These are phyloP conservation scores for Cicer pinnatifidum DNA, from an alignment of 306 rosid species.

Conservation along the genomic window DNA sequence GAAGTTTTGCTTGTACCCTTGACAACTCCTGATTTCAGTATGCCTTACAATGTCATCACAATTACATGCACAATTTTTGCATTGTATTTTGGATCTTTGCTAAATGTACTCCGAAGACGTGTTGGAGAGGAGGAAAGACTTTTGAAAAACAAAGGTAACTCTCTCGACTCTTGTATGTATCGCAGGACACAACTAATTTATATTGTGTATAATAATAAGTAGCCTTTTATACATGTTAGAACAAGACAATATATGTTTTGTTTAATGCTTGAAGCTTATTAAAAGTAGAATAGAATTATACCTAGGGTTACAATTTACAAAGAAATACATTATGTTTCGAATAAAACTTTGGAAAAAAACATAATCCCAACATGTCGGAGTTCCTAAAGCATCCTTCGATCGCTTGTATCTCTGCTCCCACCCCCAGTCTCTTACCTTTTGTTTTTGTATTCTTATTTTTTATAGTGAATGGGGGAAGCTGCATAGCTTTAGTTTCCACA, in stretches of 20 bases:
- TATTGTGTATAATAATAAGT: conserved; percentile 6
- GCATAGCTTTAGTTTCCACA: not conserved
- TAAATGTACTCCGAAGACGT: conserved; percentile 82
- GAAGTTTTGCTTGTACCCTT: conserved; percentile 90
- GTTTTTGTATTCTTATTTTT: conserved; percentile 11
- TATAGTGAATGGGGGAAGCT: not conserved
- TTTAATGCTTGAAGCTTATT: conserved; percentile 5
- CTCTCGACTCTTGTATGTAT: conserved; percentile 25
- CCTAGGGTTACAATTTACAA: not conserved
- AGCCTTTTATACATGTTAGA: not conserved
- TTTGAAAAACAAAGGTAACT: conserved; percentile 65
- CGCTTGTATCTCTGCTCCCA: not conserved
- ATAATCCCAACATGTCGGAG: not conserved
- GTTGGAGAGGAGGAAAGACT: conserved; percentile 84
- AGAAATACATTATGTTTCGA: not conserved
- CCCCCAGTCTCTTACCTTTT: not conserved
- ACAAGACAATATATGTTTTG: not conserved
- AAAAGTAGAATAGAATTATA: not conserved
- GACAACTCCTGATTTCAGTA: conserved; percentile 96
- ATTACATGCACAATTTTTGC: conserved; percentile 92
- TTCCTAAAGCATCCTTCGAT: too few relatives aligned
- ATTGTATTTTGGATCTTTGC: conserved; percentile 85
- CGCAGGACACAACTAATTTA: conserved; percentile 3
- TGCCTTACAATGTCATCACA: conserved; percentile 96
- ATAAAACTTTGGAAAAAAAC: not conserved